A percentile compares a stretch with the other conserved stretches of the same genome.
Conservation (phyloP, 2,329 filamentous ascomycete species). For the Zymoseptoria ardabiliae region DNA sequence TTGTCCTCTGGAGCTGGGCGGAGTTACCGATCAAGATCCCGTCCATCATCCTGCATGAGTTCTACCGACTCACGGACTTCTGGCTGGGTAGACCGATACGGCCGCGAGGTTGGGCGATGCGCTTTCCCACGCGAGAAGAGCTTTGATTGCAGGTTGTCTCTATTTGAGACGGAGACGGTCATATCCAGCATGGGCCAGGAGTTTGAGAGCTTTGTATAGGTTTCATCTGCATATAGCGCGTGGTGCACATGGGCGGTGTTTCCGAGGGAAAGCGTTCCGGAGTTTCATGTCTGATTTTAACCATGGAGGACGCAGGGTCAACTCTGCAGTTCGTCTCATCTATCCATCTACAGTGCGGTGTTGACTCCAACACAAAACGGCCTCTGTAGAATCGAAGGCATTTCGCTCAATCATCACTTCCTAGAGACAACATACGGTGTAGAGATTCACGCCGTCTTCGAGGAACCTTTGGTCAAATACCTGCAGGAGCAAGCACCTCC, state of each 20-base stretch:
- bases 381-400: too few species aligned
- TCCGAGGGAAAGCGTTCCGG: neutral
- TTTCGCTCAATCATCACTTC: too few species aligned
- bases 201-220: neutral
- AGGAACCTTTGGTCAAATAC: neutral
- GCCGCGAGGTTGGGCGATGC: slow-evolving; percentile 50
- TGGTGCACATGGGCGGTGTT: neutral
- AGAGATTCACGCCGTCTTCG: neutral
- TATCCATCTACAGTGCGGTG: neutral
- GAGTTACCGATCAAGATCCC: slow-evolving; percentile 28
- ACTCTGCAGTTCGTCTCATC: neutral
- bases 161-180: neutral
- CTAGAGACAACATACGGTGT: too few species aligned
- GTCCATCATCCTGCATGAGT: slow-evolving; percentile 48
- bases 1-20: slow-evolving; percentile 65
- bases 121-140: slow-evolving; percentile 32
- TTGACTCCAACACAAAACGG: too few species aligned
- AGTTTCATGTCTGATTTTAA: neutral
- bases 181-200: neutral
- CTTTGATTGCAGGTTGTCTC: slow-evolving; percentile 8
- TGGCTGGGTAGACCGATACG: slow-evolving; percentile 57
- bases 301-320: neutral
- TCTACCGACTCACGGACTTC: slow-evolving; percentile 50
- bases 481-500: too few species aligned
- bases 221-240: neutral